Conservation (phyloP, 345 rosid genomes). For the Microthlaspi erraticum region DNA sequence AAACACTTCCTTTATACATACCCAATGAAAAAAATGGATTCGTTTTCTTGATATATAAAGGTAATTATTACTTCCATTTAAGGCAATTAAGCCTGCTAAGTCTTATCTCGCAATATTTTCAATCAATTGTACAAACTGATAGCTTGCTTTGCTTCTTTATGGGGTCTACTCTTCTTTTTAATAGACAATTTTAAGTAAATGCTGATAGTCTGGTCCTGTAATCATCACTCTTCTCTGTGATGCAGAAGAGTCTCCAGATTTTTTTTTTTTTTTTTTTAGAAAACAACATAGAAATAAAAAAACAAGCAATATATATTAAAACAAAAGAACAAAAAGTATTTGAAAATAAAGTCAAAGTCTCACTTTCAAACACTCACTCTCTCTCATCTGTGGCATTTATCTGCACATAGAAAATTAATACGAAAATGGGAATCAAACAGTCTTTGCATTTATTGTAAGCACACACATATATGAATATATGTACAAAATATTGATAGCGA, state of each 20-base stretch:
- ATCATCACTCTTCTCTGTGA: conserved; percentile 59
- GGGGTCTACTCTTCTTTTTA: conserved; percentile 40
- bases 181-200: conserved; percentile 26
- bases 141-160: conserved; percentile 28
- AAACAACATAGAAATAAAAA: not conserved
- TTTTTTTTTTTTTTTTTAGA: too few relatives aligned
- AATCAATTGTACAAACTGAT: conserved; percentile 37
- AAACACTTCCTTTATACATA: not conserved
- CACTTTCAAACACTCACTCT: conserved; percentile 39
- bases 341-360: conserved; percentile 42
- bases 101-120: conserved; percentile 33
- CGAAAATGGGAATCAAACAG: conserved; percentile 44
- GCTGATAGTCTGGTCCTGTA: conserved; percentile 58
- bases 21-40: conserved; percentile 8
- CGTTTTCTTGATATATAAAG: conserved; percentile 3
- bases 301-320: not conserved
- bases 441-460: conserved; percentile 49
- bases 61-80: conserved; percentile 33
- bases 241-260: conserved; percentile 30
- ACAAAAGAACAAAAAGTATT: not conserved
- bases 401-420: conserved; percentile 46
- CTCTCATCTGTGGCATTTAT: conserved; percentile 46
- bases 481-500: conserved; percentile 62
- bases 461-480: conserved; percentile 45
- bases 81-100: conserved; percentile 42